Evolutionary conservation across 2,329 filamentous ascomycete genomes (phyloP).

Genomic region (Pestalotiopsis fici): DNA sequence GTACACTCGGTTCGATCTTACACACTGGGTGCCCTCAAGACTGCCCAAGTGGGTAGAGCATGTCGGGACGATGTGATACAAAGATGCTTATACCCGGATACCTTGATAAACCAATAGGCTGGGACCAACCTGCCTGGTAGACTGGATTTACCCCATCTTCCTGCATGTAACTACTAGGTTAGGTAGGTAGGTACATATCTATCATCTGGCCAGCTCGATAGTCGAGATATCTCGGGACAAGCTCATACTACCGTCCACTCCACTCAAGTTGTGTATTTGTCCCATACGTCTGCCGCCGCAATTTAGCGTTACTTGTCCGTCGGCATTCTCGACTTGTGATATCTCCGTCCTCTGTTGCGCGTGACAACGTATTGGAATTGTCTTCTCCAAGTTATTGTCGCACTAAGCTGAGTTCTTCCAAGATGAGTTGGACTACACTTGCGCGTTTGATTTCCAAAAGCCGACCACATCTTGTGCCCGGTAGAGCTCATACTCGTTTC

Average conservation of each 20-base stretch:
- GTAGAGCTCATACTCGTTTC: constrained; percentile 17
- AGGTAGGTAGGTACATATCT: too few relatives aligned
- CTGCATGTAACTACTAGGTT: background rate
- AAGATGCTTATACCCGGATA: background rate
- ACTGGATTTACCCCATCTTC: background rate
- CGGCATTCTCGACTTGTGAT: background rate
- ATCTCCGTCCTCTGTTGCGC: background rate
- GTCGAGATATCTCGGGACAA: too few relatives aligned
- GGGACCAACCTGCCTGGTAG: too few relatives aligned
- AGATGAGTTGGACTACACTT: constrained; percentile 12
- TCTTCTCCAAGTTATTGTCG: background rate
- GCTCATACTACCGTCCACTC: too few relatives aligned
- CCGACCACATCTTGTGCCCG: constrained; percentile 41
- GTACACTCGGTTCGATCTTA: too few relatives aligned
- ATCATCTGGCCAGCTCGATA: too few relatives aligned
- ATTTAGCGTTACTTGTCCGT: background rate
- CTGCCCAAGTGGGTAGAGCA: background rate
- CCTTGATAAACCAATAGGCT: background rate
- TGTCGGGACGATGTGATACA: background rate
- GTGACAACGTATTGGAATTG: background rate
- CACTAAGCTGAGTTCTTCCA: background rate
- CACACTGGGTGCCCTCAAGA: background rate
- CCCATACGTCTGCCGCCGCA: background rate
- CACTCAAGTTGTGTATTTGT: too few relatives aligned
- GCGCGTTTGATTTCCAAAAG: constrained; percentile 33